A percentile compares a stretch with the other conserved stretches of the same genome.
Evolutionary conservation across 495 filamentous ascomycete genomes (phyloP).

Genomic region (Trichoderma erinaceum): DNA sequence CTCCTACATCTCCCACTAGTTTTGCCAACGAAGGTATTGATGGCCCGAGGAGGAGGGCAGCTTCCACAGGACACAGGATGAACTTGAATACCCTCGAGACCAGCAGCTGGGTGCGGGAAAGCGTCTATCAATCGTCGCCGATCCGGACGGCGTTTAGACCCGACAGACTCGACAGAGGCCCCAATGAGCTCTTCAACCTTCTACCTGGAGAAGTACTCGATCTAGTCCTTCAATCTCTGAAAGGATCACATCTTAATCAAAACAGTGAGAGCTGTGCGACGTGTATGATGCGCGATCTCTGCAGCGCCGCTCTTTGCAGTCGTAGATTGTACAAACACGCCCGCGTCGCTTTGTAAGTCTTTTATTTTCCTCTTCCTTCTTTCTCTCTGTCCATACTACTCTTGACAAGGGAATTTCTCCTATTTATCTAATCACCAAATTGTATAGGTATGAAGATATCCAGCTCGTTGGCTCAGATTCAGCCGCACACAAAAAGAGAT

Average conservation of each 20-base stretch:
- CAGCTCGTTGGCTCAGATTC: conserved; percentile 66
- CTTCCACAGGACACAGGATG: conserved; percentile 33
- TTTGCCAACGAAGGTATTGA: conserved; percentile 23
- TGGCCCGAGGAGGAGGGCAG: conserved; percentile 5
- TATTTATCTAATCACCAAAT: conserved; percentile 9
- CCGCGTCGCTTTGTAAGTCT: conserved; percentile 53
- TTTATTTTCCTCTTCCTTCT: background rate
- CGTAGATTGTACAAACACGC: conserved; percentile 64
- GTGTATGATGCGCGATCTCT: conserved; percentile 73
- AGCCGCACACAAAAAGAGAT: conserved; percentile 53
- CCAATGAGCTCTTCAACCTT: conserved; percentile 46
- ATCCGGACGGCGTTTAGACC: conserved; percentile 21
- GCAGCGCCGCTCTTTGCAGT: conserved; percentile 58
- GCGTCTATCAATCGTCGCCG: conserved; percentile 35
- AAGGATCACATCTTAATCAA: conserved; percentile 38
- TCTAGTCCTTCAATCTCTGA: conserved; percentile 45
- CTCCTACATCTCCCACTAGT: background rate
- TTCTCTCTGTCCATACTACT: background rate
- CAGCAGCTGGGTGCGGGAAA: conserved; percentile 19
- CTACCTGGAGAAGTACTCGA: conserved; percentile 54
- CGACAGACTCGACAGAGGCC: conserved; percentile 16
- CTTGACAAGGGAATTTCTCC: background rate
- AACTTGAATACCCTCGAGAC: conserved; percentile 38
- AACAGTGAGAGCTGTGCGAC: conserved; percentile 55
- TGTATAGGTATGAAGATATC: conserved; percentile 59